A percentile compares a stretch with the other conserved stretches of the same genome.
Evolutionary conservation across 2,329 filamentous ascomycete species (phyloP).

Genomic region (Sporothrix pallida): DNA sequence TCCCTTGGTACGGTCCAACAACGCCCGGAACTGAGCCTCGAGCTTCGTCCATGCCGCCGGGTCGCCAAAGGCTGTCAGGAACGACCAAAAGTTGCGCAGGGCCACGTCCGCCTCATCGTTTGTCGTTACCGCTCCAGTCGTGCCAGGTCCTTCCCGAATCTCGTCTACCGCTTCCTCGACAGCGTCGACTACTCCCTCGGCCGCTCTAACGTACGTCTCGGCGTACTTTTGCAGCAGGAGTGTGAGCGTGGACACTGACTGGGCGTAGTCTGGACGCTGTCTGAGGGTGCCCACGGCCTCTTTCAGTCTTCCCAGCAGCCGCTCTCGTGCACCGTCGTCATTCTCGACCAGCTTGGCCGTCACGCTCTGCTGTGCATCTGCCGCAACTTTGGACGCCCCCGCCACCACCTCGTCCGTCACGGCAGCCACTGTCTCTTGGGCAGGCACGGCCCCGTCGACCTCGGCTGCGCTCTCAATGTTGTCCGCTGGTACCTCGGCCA

Average conservation of each 20-base stretch:
- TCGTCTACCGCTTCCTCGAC: conserved; percentile 45
- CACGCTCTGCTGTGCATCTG: conserved; percentile 71
- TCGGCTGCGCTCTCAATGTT: neutral
- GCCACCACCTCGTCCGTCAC: conserved; percentile 61
- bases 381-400: conserved; percentile 58
- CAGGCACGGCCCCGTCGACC: neutral
- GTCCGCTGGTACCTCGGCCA: conserved; percentile 54
- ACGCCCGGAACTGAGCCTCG: conserved; percentile 68
- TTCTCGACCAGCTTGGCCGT: conserved; percentile 74
- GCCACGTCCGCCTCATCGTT: conserved; percentile 79
- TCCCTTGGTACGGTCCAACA: conserved; percentile 65
- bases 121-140: conserved; percentile 43
- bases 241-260: conserved; percentile 81
- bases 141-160: conserved; percentile 59
- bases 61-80: conserved; percentile 81
- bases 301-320: conserved; percentile 74
- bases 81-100: conserved; percentile 77
- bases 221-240: conserved; percentile 79
- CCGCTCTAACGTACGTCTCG: conserved; percentile 74
- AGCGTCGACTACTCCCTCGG: conserved; percentile 61
- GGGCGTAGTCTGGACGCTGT: conserved; percentile 78
- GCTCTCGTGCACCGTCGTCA: conserved; percentile 65
- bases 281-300: conserved; percentile 75
- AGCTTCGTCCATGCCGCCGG: conserved; percentile 75
- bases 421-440: conserved; percentile 55